phyloP scores from a whole-genome alignment of 129 eudicot genomes.

The Smallanthus sonchifolius region DNA sequence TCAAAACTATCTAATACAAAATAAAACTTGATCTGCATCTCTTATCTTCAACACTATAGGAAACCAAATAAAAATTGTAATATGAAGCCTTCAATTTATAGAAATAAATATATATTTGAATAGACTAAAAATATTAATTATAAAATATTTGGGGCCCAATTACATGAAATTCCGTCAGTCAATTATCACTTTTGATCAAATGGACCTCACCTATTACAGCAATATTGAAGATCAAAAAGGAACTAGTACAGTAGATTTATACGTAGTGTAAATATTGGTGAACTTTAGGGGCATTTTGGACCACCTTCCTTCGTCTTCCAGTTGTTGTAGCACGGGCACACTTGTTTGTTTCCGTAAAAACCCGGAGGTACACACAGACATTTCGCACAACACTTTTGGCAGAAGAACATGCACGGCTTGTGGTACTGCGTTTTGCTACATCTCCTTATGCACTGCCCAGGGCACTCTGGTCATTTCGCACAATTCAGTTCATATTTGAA shows the following conservation, averaged over 20 bases:
- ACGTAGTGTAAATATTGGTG: neutral
- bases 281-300: slow-evolving; percentile 68
- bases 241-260: neutral
- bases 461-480: slow-evolving; percentile 60
- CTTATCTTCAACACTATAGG: neutral
- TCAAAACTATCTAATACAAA: neutral
- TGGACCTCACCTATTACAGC: slow-evolving; percentile 25
- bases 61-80: neutral
- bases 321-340: slow-evolving; percentile 93
- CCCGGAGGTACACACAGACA: slow-evolving; percentile 89
- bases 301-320: slow-evolving; percentile 94
- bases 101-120: slow-evolving; percentile 3
- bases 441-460: slow-evolving; percentile 64
- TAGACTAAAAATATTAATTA: neutral
- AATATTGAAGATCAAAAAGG: neutral
- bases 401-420: slow-evolving; percentile 86
- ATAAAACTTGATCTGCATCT: neutral
- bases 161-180: slow-evolving; percentile 9
- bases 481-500: neutral
- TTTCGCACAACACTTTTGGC: slow-evolving; percentile 74
- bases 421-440: slow-evolving; percentile 76
- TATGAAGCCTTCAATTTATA: neutral
- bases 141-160: slow-evolving; percentile 19
- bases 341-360: slow-evolving; percentile 70
- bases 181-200: slow-evolving; percentile 16